Evolutionary conservation across 495 filamentous ascomycete species (phyloP).

Genomic region (Penicillium cinerascens): DNA sequence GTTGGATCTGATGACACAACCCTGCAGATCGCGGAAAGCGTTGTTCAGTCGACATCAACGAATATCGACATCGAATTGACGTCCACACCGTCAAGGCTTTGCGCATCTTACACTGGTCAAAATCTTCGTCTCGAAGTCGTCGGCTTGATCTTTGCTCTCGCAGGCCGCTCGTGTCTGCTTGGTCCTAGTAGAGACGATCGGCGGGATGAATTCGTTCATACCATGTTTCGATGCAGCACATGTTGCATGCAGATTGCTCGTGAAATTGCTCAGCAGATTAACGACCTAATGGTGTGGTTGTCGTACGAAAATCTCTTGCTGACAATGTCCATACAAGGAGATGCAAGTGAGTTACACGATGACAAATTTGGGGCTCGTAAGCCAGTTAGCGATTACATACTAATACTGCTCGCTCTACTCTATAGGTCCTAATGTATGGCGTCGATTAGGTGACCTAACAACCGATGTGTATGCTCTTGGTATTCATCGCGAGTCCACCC

Average conservation of each 20-base stretch:
- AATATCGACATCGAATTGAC: no score
- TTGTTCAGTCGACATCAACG: no score
- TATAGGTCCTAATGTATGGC: slow-evolving; percentile 28
- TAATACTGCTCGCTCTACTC: no score
- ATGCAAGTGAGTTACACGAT: slow-evolving; percentile 32
- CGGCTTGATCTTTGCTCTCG: slow-evolving; percentile 25
- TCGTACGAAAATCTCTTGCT: slow-evolving; percentile 30
- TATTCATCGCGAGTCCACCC: slow-evolving; percentile 47
- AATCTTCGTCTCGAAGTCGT: slow-evolving; percentile 31
- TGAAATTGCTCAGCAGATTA: slow-evolving; percentile 25
- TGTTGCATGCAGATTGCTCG: no score
- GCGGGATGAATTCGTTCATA: slow-evolving; percentile 19
- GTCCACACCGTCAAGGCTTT: slow-evolving; percentile 11
- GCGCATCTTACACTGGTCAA: slow-evolving; percentile 21
- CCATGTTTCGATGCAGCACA: no score
- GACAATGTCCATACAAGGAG: slow-evolving; percentile 19
- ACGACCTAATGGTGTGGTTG: slow-evolving; percentile 33
- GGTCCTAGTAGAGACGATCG: slow-evolving; percentile 15
- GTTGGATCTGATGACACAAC: no score
- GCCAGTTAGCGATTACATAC: no score
- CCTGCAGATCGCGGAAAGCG: not conserved
- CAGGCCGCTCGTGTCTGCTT: slow-evolving; percentile 26
- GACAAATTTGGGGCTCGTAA: no score
- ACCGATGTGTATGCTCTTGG: slow-evolving; percentile 50
- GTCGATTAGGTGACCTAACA: slow-evolving; percentile 29